Base-by-base conservation (phyloP, 768 basidiomycete genomes). In the Coprinopsis sp. region DNA sequence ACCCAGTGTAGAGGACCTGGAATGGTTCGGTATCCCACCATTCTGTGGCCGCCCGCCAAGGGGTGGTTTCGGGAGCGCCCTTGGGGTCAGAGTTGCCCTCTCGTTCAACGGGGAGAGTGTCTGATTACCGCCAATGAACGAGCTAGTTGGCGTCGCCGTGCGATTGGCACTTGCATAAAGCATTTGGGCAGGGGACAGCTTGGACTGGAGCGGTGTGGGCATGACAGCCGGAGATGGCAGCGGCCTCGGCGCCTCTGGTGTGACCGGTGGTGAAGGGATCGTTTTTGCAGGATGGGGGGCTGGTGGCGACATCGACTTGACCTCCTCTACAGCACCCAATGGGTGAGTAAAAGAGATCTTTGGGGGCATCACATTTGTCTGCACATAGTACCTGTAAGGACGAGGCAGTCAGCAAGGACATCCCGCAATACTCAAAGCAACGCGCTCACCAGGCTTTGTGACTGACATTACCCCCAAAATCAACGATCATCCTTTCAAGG, bases 321-420 rank as follows among this genome's bases (percentile, higher is more conserved):
- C 18, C 22, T 13, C 5, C 13, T 23, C 8, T n/a, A n/a, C n/a
- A n/a, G 25, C 12, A 29, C 33, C 41, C 11, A 30, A 27, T 8
- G 41, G 41, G 33, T 43, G 46, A 19, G 30, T 29, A 19, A 30
- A 47, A n/a, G 28, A 22, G 37, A 31, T 21, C 38, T 48, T 42
- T 14, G 47, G 47, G 12, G 47, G 47, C n/a, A 21, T 31, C 19
- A 48, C 39, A 25, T 36, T 48, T 4, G 47, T 48, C 18, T 48
- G 39, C 6, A 48, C 39, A 21, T 48, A 48, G 33, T 48, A 48
- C 46, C 47, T 48, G 18, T n/a, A 18, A 21, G 31, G 14, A 27
- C 7, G 21, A 6, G 25, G 39, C 18, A 19, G n/a, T 37, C 13
- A 28, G 18, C 33, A 24, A 28, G 14, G 11, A 33, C 22, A n/a